phyloP scores from a whole-genome alignment of 2,329 filamentous ascomycete species.

The Colletotrichum salicis region DNA sequence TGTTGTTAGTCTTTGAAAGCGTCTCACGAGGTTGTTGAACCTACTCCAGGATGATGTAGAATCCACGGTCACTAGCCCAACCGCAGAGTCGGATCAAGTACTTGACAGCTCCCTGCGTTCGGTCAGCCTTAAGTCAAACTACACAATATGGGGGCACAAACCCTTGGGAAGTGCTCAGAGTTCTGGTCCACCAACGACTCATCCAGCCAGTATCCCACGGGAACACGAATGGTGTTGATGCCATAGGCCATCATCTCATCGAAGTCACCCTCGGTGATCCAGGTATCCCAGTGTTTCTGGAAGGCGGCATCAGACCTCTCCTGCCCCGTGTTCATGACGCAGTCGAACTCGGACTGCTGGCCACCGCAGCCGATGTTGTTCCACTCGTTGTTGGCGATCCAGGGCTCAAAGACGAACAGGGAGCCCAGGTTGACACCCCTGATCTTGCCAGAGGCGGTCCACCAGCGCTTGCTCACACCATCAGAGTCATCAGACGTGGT shows the following conservation, averaged over 20 bases:
- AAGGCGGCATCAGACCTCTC: slow-evolving; percentile 57
- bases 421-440: slow-evolving; percentile 66
- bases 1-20: neutral
- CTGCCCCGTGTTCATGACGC: slow-evolving; percentile 60
- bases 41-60: slow-evolving; percentile 64
- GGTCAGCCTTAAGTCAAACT: neutral
- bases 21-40: neutral
- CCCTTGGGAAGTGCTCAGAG: slow-evolving; percentile 61
- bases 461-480: slow-evolving; percentile 27
- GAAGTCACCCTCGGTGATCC: slow-evolving; percentile 61
- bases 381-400: slow-evolving; percentile 61
- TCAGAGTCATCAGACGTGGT: slow-evolving; percentile 7
- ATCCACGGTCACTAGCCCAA: slow-evolving; percentile 58
- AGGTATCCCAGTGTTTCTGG: slow-evolving; percentile 60
- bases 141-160: neutral
- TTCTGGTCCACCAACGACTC: slow-evolving; percentile 57
- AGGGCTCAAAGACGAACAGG: slow-evolving; percentile 64
- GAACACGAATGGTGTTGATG: slow-evolving; percentile 64
- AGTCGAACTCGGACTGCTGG: slow-evolving; percentile 64
- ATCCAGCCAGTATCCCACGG: slow-evolving; percentile 66
- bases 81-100: slow-evolving; percentile 59
- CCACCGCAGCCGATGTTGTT: slow-evolving; percentile 57
- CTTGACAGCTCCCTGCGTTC: slow-evolving; percentile 51
- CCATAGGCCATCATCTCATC: slow-evolving; percentile 59
- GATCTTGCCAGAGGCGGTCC: slow-evolving; percentile 51